These are phyloP conservation scores for Pisolithus sp. DNA, from an alignment of 768 basidiomycete genomes.

Conservation along the genomic window DNA sequence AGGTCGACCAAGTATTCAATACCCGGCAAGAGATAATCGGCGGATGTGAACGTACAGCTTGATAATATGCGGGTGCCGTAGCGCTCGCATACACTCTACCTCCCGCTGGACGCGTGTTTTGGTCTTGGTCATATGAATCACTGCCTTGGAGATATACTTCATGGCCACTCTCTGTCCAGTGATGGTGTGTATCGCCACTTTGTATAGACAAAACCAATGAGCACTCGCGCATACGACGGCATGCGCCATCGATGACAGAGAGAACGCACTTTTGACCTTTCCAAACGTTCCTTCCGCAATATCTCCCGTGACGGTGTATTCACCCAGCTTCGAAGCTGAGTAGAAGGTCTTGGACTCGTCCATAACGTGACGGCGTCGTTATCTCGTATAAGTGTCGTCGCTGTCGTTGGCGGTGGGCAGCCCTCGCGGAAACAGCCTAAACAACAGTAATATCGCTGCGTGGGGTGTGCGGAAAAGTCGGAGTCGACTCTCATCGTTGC, in stretches of 20 bases:
- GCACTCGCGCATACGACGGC: conserved; percentile 2
- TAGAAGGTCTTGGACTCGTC: conserved; percentile 27
- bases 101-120: conserved; percentile 89
- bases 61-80: conserved; percentile 95
- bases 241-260: conserved; percentile 11
- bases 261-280: conserved; percentile 90
- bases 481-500: conserved; percentile 8
- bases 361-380: conserved; percentile 21
- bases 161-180: conserved; percentile 96
- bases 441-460: too few relatives aligned
- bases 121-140: conserved; percentile 86
- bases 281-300: conserved; percentile 98
- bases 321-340: conserved; percentile 74
- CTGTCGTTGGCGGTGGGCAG: conserved; percentile 3
- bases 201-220: conserved; percentile 6
- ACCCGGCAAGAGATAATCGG: not conserved
- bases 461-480: conserved; percentile 19
- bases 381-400: conserved; percentile 5
- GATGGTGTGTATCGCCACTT: conserved; percentile 90
- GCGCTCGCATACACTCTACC: conserved; percentile 93
- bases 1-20: conserved; percentile 3
- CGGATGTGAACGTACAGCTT: conserved; percentile 63
- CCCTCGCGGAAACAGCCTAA: not conserved
- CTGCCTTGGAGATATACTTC: conserved; percentile 95
- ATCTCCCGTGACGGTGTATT: conserved; percentile 82